phyloP scores from a whole-genome alignment of 2,329 filamentous ascomycete genomes.

The Dothideomycetidae sp. region DNA sequence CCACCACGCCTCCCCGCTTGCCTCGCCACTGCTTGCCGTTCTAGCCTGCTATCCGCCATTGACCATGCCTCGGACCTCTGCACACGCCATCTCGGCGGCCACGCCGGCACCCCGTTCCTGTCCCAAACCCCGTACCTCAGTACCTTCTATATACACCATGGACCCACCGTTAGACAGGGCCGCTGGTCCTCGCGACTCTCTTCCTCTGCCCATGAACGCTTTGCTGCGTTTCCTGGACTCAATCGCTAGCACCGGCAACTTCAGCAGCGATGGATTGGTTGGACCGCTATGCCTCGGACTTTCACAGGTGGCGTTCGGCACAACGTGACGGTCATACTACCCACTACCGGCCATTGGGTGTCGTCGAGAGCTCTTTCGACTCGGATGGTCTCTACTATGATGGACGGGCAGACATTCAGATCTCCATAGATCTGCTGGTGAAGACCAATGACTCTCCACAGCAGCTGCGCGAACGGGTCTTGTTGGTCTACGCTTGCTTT shows the following conservation, averaged over 20 bases:
- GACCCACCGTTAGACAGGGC: too few species aligned
- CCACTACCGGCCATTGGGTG: slow-evolving; percentile 27
- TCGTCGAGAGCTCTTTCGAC: slow-evolving; percentile 33
- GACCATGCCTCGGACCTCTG: too few species aligned
- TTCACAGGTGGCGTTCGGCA: slow-evolving; percentile 24
- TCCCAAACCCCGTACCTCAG: too few species aligned
- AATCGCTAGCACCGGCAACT: background rate
- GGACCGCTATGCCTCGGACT: slow-evolving; percentile 24
- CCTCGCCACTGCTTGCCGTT: too few species aligned
- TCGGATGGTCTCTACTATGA: slow-evolving; percentile 30
- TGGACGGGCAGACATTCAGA: slow-evolving; percentile 32
- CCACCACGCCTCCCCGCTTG: too few species aligned
- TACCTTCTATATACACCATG: too few species aligned
- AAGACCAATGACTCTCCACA: slow-evolving; percentile 19
- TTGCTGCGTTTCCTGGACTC: too few species aligned
- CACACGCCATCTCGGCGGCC: too few species aligned
- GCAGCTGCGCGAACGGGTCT: slow-evolving; percentile 16
- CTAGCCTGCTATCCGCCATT: too few species aligned
- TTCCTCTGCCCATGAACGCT: background rate
- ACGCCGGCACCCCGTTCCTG: too few species aligned
- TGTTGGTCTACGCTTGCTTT: slow-evolving; percentile 11
- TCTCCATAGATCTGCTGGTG: slow-evolving; percentile 24
- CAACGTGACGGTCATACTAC: slow-evolving; percentile 13
- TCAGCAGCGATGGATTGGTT: slow-evolving; percentile 23
- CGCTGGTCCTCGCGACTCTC: too few species aligned